Conservation (phyloP, 75 land plant genomes). For the Sequoia sempervirens region DNA sequence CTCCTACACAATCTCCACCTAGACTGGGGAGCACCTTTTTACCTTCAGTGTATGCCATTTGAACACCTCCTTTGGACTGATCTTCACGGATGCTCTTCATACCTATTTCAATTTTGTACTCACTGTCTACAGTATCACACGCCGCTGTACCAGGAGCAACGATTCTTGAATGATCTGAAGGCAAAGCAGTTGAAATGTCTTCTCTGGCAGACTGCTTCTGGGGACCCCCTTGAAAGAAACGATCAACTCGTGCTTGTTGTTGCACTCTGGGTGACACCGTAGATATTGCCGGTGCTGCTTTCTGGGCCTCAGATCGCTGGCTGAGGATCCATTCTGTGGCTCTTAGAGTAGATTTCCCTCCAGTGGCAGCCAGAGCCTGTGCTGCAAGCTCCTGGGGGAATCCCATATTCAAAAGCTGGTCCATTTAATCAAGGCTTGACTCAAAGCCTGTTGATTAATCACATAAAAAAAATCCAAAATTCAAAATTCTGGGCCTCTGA, state of each 20-base stretch:
- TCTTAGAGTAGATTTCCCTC: slow-evolving; percentile 51
- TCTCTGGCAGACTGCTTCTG: slow-evolving; percentile 1
- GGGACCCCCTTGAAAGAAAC: slow-evolving; percentile 15
- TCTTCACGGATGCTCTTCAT: slow-evolving; percentile 7
- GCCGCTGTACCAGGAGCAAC: neutral
- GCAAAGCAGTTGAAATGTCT: slow-evolving; percentile 1
- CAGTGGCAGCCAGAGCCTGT: slow-evolving; percentile 78
- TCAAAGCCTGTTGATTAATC: neutral
- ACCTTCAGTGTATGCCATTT: slow-evolving; percentile 1
- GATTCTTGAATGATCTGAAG: slow-evolving; percentile 4
- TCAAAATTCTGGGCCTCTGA: neutral
- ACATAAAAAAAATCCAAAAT: neutral
- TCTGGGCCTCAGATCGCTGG: slow-evolving; percentile 22
- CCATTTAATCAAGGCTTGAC: slow-evolving; percentile 29
- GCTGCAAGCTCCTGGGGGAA: slow-evolving; percentile 63
- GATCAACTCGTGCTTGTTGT: slow-evolving; percentile 15
- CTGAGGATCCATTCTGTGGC: slow-evolving; percentile 88
- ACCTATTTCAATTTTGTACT: slow-evolving; percentile 4
- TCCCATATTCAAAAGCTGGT: slow-evolving; percentile 73
- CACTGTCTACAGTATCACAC: slow-evolving; percentile 5
- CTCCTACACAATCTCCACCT: slow-evolving; percentile 9
- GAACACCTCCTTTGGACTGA: slow-evolving; percentile 4
- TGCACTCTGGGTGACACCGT: slow-evolving; percentile 2
- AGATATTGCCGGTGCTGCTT: neutral
- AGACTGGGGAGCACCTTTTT: slow-evolving; percentile 10